Conservation (phyloP, 345 rosid species). For the Pseudoturritis turrita region DNA sequence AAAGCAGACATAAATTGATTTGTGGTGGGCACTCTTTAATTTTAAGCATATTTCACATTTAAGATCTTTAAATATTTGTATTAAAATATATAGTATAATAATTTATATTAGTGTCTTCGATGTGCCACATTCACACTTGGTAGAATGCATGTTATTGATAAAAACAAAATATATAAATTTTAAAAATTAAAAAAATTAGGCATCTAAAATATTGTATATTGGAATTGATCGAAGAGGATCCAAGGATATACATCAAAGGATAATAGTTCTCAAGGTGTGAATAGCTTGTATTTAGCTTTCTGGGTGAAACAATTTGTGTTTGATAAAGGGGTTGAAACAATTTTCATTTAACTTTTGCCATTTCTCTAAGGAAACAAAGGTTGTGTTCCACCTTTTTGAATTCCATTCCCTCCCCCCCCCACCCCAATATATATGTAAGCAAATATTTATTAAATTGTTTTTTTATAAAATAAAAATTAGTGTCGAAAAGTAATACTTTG, state of each 20-base stretch:
- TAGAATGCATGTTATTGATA: not conserved
- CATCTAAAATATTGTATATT: no score
- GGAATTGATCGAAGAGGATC: not conserved
- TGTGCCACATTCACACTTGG: not conserved
- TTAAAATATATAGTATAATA: not conserved
- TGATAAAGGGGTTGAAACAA: not conserved
- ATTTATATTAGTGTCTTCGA: not conserved
- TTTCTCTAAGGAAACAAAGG: not conserved
- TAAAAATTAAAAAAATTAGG: no score
- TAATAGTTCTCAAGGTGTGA: not conserved
- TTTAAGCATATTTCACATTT: slow-evolving; percentile 1
- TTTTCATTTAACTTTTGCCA: not conserved
- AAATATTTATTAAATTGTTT: no score
- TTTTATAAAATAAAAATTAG: not conserved
- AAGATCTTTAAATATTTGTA: not conserved
- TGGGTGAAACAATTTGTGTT: not conserved
- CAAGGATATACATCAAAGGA: not conserved
- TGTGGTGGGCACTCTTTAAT: slow-evolving; percentile 25
- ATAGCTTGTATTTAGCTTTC: no score
- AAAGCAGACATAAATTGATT: slow-evolving; percentile 22
- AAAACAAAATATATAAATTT: no score
- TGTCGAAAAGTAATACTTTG: not conserved
- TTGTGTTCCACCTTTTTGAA: not conserved
- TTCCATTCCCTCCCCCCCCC: not conserved
- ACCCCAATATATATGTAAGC: not conserved